These are phyloP conservation scores for Clarireedia paspali DNA, from an alignment of 2,329 filamentous ascomycete genomes.

Conservation along the genomic window DNA sequence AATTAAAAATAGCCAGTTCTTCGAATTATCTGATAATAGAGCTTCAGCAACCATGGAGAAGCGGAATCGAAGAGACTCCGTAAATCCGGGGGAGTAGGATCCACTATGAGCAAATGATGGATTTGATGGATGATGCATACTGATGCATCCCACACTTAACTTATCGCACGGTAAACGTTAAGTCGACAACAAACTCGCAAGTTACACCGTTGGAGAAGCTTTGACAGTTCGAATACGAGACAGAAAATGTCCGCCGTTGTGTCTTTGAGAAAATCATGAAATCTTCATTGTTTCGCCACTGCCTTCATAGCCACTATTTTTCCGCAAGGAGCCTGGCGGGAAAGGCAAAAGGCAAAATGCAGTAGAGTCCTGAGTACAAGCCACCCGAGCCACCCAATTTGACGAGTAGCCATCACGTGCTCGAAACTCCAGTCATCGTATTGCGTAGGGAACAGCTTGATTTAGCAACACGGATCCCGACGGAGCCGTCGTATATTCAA, in stretches of 20 bases:
- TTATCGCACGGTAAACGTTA: not conserved
- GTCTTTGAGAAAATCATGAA: constrained; percentile 5
- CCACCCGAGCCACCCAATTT: too few relatives aligned
- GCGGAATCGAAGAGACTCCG: not conserved
- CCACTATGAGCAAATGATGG: not conserved
- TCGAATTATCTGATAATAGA: too few relatives aligned
- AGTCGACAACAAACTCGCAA: too few relatives aligned
- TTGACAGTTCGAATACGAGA: not conserved
- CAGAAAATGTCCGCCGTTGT: not conserved
- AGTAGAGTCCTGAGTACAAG: too few relatives aligned
- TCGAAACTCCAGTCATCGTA: not conserved
- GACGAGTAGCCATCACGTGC: too few relatives aligned
- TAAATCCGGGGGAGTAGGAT: not conserved
- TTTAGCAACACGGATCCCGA: constrained; percentile 4
- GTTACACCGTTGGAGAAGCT: too few relatives aligned
- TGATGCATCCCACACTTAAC: not conserved
- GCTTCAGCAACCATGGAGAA: too few relatives aligned
- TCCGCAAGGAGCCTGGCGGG: not conserved
- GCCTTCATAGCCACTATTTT: constrained; percentile 5
- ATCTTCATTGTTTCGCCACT: constrained; percentile 7
- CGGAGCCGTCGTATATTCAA: constrained; percentile 4
- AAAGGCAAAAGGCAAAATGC: not conserved
- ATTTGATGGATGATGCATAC: not conserved
- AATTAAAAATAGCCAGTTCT: not conserved
- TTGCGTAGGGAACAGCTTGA: constrained; percentile 5